A percentile compares a stretch with the other conserved stretches of the same genome.
Conservation (phyloP, 2,329 filamentous ascomycete genomes). For the Coniochaeta sp. region DNA sequence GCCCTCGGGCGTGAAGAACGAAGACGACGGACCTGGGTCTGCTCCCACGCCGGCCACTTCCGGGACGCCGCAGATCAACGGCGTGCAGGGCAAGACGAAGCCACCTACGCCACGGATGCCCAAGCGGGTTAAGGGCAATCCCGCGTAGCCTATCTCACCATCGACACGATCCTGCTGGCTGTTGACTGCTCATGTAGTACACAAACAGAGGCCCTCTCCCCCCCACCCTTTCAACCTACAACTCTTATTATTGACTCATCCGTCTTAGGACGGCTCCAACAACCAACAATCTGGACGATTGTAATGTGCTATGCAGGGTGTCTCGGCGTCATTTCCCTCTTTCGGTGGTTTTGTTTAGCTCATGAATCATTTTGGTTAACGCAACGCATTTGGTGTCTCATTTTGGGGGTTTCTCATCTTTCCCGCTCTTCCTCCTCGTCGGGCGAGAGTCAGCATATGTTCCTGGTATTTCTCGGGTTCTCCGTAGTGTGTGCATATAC, state of each 20-base stretch:
- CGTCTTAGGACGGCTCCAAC: background rate
- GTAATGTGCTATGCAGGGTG: conserved; percentile 1
- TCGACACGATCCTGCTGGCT: background rate
- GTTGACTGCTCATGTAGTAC: background rate
- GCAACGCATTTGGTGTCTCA: background rate
- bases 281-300: background rate
- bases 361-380: background rate
- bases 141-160: conserved; percentile 5
- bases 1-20: conserved; percentile 49
- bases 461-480: background rate
- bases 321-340: background rate
- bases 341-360: background rate
- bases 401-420: background rate
- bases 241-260: background rate
- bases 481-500: background rate
- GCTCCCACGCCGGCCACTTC: conserved; percentile 38
- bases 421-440: background rate
- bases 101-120: conserved; percentile 49
- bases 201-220: background rate
- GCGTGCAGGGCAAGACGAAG: conserved; percentile 40
- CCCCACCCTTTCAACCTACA: background rate
- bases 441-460: background rate
- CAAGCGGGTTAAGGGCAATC: conserved; percentile 45
- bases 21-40: conserved; percentile 41
- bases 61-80: conserved; percentile 40